These are phyloP conservation scores for Colletotrichum eleusines DNA, from an alignment of 2,329 filamentous ascomycete species.

Conservation along the genomic window DNA sequence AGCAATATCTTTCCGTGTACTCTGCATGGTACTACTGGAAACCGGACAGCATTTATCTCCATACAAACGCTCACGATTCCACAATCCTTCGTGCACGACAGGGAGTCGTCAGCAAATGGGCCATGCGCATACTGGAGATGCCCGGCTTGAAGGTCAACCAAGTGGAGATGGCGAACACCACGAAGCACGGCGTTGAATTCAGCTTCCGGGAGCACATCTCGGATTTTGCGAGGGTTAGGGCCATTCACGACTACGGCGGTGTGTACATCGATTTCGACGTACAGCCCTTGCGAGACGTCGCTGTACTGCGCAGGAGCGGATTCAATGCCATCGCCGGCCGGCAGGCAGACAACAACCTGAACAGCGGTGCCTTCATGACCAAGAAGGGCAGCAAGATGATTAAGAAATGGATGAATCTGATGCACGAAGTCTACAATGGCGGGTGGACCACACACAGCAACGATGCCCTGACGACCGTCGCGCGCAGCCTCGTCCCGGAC, in stretches of 20 bases:
- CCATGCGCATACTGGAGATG: conserved; percentile 43
- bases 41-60: conserved; percentile 46
- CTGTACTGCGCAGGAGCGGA: conserved; percentile 19
- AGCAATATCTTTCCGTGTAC: conserved; percentile 46
- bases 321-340: conserved; percentile 43
- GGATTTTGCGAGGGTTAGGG: conserved; percentile 35
- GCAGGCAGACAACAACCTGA: conserved; percentile 40
- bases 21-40: conserved; percentile 42
- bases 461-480: conserved; percentile 44
- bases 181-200: conserved; percentile 6
- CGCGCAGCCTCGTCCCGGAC: conserved; percentile 61
- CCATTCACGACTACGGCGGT: conserved; percentile 44
- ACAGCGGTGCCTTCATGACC: conserved; percentile 46
- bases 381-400: conserved; percentile 41
- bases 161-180: not conserved
- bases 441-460: conserved; percentile 49
- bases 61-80: conserved; percentile 45
- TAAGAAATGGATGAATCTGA: conserved; percentile 43
- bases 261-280: conserved; percentile 47
- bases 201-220: conserved; percentile 24
- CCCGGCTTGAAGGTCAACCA: conserved; percentile 42
- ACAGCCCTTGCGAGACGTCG: conserved; percentile 26
- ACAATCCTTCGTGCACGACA: conserved; percentile 33
- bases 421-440: conserved; percentile 48
- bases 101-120: conserved; percentile 44